Base-by-base conservation (phyloP, 202 grass and related monocot species). In the Dendrocalamus latiflorus region DNA sequence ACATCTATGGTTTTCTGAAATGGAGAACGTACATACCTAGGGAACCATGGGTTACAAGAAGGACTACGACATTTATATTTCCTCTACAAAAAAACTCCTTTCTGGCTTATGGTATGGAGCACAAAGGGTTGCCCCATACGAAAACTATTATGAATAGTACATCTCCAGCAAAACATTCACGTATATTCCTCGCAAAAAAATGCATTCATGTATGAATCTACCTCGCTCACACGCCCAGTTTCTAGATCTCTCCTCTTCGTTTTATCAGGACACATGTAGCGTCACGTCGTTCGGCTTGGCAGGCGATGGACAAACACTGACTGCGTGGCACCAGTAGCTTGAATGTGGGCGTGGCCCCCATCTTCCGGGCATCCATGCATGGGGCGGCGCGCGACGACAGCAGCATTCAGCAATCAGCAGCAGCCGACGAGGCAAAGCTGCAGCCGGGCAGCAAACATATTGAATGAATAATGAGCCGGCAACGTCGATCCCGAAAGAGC, bases 401-500 rank as follows among this genome's bases (percentile, higher is more conserved):
- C 30, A 30, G 30, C 30, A 30, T 30, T 30, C 30, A 30, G 30
- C 30, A 30, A 30, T 30, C 30, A 30, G 30, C 30, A 49, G 81
- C 70, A 45, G 70, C 68, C 41, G 26, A 25, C 28, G 68, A 37
- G 30, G 61, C 37, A 45, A 22, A 36, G 17, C 54, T 39, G 57
- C 57, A 14, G 17, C 4, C 28, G 1, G 49, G 49, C 81, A 42
- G 38, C 53, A 25, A 1, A 36, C 30, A 30, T 39, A 76, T 36
- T 76, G 24, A 84, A 58, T 76, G 61, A 54, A 54, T 3, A 17
- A 50, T 50, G 47, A 50, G 82, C 9, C 64, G 83, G 70, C 55
- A 7, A 26, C 68, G 26, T 20, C 37, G 47, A 88, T 65, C 79
- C 86, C 80, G 57, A 77, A 82, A 69, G 8, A 8, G 30, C 45